A percentile compares a stretch with the other conserved stretches of the same genome.
Conservation (phyloP, 1,284 basidiomycete genomes). For the Malassezia obtusa region DNA sequence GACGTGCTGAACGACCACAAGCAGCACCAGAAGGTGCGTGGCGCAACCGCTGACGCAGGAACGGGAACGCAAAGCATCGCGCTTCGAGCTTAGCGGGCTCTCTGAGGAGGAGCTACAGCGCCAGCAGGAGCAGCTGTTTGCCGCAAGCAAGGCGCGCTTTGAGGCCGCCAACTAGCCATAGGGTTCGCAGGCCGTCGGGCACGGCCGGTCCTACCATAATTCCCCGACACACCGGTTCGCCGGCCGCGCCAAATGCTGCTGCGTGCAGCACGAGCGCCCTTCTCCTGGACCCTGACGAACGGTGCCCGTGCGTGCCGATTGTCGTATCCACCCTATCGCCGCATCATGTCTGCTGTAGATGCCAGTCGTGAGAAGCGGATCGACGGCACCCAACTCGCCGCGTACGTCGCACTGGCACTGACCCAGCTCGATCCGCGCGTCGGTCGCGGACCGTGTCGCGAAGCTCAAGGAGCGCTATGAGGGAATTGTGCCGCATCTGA, state of each 20-base stretch:
- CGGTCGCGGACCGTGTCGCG: conserved; percentile 30
- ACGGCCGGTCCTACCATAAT: background rate
- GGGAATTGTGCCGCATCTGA: conserved; percentile 77
- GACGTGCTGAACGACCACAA: conserved; percentile 89
- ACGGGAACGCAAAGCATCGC: conserved; percentile 60
- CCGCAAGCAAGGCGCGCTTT: conserved; percentile 61
- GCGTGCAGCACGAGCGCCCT: background rate
- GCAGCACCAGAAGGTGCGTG: conserved; percentile 68
- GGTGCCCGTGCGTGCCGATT: background rate
- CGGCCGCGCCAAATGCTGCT: background rate
- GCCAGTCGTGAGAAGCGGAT: conserved; percentile 45
- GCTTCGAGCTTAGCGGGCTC: conserved; percentile 72
- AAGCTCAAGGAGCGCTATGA: conserved; percentile 54
- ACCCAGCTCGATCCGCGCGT: conserved; percentile 23
- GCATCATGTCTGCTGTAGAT: background rate
- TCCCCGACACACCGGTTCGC: background rate
- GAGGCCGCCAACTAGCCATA: conserved; percentile 46
- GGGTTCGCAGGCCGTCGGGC: background rate
- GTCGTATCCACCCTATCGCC: no score
- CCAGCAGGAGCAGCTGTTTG: conserved; percentile 83
- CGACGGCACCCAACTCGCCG: conserved; percentile 78
- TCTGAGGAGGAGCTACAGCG: conserved; percentile 79
- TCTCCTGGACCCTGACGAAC: background rate
- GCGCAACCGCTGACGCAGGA: conserved; percentile 14
- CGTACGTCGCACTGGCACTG: conserved; percentile 54